Evolutionary conservation across 306 rosid genomes (phyloP).

Genomic region (Erythrophleum fordii): DNA sequence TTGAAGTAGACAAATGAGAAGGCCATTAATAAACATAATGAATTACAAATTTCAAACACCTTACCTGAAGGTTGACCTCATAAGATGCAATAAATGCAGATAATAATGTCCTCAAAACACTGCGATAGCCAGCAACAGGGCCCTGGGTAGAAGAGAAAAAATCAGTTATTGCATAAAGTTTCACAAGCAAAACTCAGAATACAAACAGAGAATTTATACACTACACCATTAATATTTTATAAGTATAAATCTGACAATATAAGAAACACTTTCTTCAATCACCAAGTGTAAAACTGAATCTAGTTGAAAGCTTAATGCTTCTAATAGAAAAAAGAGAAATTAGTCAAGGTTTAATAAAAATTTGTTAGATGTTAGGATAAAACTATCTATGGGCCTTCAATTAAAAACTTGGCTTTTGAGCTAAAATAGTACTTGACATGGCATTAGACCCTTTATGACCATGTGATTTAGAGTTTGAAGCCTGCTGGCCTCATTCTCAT

Average conservation of each 20-base stretch:
- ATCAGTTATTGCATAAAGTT: slow-evolving; percentile 24
- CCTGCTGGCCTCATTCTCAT: background rate
- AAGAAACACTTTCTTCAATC: slow-evolving; percentile 5
- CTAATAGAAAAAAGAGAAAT: slow-evolving; percentile 17
- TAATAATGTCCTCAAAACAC: slow-evolving; percentile 87
- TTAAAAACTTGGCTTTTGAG: background rate
- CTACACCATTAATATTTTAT: background rate
- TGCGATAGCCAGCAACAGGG: slow-evolving; percentile 74
- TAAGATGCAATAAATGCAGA: slow-evolving; percentile 95
- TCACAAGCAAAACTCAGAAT: slow-evolving; percentile 23
- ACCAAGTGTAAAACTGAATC: slow-evolving; percentile 5
- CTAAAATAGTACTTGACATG: background rate
- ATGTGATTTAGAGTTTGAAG: background rate
- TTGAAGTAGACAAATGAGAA: slow-evolving; percentile 51
- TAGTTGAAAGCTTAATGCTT: slow-evolving; percentile 27
- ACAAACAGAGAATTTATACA: background rate
- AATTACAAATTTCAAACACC: slow-evolving; percentile 33
- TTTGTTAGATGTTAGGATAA: background rate
- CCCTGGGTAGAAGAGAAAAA: slow-evolving; percentile 55
- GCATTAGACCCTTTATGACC: background rate
- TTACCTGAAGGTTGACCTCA: slow-evolving; percentile 87
- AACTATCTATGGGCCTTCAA: background rate
- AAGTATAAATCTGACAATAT: slow-evolving; percentile 28
- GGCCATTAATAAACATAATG: slow-evolving; percentile 8
- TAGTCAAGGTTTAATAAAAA: slow-evolving; percentile 29